phyloP scores from a whole-genome alignment of 164 flowering plant genomes.

The Nymphaea thermarum region DNA sequence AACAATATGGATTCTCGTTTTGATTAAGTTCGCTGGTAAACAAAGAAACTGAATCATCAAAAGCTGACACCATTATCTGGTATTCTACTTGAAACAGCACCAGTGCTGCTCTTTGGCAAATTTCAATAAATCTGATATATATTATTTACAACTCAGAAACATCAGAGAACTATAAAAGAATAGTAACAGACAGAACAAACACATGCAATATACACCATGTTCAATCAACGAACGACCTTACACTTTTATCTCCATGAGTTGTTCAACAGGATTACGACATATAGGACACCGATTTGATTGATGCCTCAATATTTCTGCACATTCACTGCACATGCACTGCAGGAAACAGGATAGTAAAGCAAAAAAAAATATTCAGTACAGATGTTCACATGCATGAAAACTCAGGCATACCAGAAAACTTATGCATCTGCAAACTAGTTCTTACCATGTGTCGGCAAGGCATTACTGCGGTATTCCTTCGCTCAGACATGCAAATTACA shows the following conservation, averaged over 20 bases:
- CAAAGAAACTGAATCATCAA: no score
- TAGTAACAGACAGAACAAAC: not conserved
- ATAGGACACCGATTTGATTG: slow-evolving; percentile 77
- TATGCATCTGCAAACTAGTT: not conserved
- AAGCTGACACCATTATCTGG: no score
- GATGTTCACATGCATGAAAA: not conserved
- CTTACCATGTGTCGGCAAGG: slow-evolving; percentile 97
- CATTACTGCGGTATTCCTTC: slow-evolving; percentile 74
- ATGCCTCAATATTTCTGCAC: slow-evolving; percentile 64
- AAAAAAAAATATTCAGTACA: not conserved
- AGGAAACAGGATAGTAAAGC: not conserved
- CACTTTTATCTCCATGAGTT: slow-evolving; percentile 66
- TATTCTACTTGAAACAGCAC: no score
- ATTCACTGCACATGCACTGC: slow-evolving; percentile 84
- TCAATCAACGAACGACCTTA: slow-evolving; percentile 12
- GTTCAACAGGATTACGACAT: slow-evolving; percentile 70
- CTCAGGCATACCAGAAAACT: not conserved
- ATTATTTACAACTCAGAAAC: not conserved
- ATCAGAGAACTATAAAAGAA: not conserved
- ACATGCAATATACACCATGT: not conserved
- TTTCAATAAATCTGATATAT: not conserved
- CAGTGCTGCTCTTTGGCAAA: not conserved
- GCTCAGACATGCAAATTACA: slow-evolving; percentile 91
- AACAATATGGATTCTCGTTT: no score
- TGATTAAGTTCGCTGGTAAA: no score